A percentile compares a stretch with the other conserved stretches of the same genome.
Evolutionary conservation across 2,329 filamentous ascomycete genomes (phyloP).

Genomic region (Botrytis galanthina): DNA sequence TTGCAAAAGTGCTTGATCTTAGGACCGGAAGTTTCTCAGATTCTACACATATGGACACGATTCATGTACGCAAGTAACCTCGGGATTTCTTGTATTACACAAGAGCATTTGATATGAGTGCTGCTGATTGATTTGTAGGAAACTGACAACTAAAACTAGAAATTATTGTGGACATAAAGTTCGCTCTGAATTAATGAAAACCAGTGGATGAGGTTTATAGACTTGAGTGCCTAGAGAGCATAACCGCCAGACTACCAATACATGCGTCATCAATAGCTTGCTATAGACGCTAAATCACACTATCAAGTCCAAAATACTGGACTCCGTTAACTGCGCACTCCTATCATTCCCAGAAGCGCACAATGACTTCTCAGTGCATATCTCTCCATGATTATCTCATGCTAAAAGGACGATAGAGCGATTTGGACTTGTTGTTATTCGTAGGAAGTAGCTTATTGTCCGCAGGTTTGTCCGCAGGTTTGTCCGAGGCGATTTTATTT

Average conservation of each 20-base stretch:
- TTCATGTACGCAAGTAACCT: fast-evolving
- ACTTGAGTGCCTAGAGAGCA: not conserved
- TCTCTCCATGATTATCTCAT: not conserved
- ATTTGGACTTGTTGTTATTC: not conserved
- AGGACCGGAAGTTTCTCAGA: not conserved
- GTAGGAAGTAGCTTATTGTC: not conserved
- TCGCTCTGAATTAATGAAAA: not conserved
- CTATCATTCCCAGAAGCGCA: too few relatives aligned
- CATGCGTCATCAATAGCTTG: too few relatives aligned
- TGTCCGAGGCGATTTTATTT: not conserved
- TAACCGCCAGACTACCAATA: not conserved
- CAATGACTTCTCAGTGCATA: too few relatives aligned
- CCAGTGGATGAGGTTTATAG: not conserved
- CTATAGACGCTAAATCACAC: not conserved
- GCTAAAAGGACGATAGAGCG: not conserved
- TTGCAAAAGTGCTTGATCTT: not conserved
- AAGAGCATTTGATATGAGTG: not conserved
- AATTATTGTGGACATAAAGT: not conserved
- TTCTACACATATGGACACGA: not conserved
- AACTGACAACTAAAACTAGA: not conserved
- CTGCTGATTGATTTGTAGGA: not conserved
- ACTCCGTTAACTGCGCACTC: not conserved
- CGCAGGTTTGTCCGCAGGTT: not conserved
- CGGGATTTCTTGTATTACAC: not conserved
- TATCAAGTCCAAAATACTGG: too few relatives aligned